These are phyloP conservation scores for Cladophialophora bantiana DNA, from an alignment of 2,329 filamentous ascomycete genomes.

Conservation along the genomic window DNA sequence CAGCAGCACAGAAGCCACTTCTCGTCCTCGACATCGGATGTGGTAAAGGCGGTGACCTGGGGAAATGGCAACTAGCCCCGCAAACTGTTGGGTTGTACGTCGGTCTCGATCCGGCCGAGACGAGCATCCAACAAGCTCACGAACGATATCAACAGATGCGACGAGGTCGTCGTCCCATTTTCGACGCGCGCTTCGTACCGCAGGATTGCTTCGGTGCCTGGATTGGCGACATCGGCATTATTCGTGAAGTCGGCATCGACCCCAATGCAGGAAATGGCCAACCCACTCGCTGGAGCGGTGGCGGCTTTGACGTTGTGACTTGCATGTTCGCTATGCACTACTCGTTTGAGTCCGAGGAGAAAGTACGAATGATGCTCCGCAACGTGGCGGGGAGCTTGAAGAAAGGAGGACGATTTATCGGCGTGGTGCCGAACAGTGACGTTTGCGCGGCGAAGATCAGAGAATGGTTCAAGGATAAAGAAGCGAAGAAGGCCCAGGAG, in stretches of 20 bases:
- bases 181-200: conserved; percentile 84
- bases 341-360: conserved; percentile 90
- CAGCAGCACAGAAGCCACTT: conserved; percentile 62
- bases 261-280: conserved; percentile 64
- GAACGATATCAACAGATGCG: conserved; percentile 81
- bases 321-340: conserved; percentile 99
- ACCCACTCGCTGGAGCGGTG: conserved; percentile 70
- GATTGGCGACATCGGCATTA: conserved; percentile 79
- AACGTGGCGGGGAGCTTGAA: conserved; percentile 91
- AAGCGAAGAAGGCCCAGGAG: conserved; percentile 49
- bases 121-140: conserved; percentile 88
- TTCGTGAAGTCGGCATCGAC: conserved; percentile 88
- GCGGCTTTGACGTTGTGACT: conserved; percentile 92
- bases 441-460: conserved; percentile 81
- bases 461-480: conserved; percentile 70
- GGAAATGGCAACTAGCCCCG: conserved; percentile 96
- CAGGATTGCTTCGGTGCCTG: conserved; percentile 92
- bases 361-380: conserved; percentile 87
- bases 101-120: conserved; percentile 88
- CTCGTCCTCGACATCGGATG: conserved; percentile 93
- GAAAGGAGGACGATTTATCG: conserved; percentile 93
- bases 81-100: conserved; percentile 92
- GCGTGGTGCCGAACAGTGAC: conserved; percentile 96
- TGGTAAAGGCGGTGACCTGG: conserved; percentile 93
- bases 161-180: conserved; percentile 67